phyloP scores from a whole-genome alignment of 177 flowering plant species.

The Vitis hybrid region DNA sequence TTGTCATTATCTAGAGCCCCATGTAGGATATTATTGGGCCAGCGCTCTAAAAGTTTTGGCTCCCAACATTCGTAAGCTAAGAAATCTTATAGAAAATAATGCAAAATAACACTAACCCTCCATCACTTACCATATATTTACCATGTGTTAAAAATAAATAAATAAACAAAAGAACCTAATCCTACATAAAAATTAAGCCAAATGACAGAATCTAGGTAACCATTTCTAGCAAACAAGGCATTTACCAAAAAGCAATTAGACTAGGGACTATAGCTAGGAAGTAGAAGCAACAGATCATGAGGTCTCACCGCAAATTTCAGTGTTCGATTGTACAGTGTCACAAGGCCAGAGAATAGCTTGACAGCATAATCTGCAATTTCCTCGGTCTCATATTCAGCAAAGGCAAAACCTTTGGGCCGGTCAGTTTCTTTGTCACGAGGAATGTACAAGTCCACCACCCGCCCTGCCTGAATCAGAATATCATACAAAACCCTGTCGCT shows the following conservation, averaged over 20 bases:
- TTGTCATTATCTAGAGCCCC: neutral
- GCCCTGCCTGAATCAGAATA: slow-evolving; percentile 86
- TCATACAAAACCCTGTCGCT: slow-evolving; percentile 82
- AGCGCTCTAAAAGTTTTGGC: neutral
- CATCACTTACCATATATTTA: no score
- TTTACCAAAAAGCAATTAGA: neutral
- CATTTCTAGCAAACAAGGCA: neutral
- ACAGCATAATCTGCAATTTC: slow-evolving; percentile 89
- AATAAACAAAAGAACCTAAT: neutral
- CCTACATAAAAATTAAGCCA: neutral
- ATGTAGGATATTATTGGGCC: neutral
- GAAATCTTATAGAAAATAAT: no score
- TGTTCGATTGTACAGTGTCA: slow-evolving; percentile 64
- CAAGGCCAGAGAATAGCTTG: slow-evolving; percentile 84
- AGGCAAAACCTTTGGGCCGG: slow-evolving; percentile 80
- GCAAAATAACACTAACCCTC: no score
- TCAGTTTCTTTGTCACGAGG: slow-evolving; percentile 82
- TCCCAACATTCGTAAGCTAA: no score
- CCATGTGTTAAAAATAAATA: neutral
- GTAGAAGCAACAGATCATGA: neutral
- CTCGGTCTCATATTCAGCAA: slow-evolving; percentile 85
- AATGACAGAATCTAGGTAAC: neutral
- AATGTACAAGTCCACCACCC: slow-evolving; percentile 66
- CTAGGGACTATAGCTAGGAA: neutral
- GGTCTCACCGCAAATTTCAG: slow-evolving; percentile 76